phyloP scores from a whole-genome alignment of 106 monocot genomes.

The Platanthera zijinensis region DNA sequence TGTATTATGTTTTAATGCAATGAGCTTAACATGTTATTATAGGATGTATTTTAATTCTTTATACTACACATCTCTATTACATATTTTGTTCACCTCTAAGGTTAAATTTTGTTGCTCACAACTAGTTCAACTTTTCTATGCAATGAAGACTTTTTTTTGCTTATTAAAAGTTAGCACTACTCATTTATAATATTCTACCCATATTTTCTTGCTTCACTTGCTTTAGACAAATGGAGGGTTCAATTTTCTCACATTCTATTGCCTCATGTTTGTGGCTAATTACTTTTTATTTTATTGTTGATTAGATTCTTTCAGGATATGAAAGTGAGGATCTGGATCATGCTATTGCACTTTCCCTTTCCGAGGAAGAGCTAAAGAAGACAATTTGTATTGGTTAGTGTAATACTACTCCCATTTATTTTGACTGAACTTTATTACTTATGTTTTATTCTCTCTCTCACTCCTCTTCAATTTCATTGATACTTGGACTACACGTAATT shows the following conservation, averaged over 20 bases:
- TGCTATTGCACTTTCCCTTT: constrained; percentile 81
- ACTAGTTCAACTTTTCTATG: too few species aligned
- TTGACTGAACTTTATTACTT: background rate
- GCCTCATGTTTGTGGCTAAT: constrained; percentile 2
- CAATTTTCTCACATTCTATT: background rate
- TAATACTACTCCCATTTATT: background rate
- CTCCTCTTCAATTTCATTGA: background rate
- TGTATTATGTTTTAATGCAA: too few species aligned
- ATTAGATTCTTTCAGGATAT: constrained; percentile 23
- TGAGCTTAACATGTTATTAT: too few species aligned
- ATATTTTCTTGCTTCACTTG: background rate
- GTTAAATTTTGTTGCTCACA: too few species aligned
- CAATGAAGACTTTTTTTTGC: too few species aligned
- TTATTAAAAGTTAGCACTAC: too few species aligned
- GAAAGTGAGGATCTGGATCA: constrained; percentile 76
- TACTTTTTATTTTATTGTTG: constrained; percentile 1
- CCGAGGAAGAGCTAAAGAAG: constrained; percentile 62
- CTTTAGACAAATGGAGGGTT: background rate
- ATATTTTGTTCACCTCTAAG: too few species aligned
- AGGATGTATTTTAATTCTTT: too few species aligned
- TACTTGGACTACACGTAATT: background rate
- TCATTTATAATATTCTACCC: too few species aligned
- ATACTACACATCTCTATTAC: too few species aligned
- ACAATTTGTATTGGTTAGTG: constrained; percentile 53
- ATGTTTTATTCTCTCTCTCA: background rate